Conservation (phyloP, 306 rosid genomes). For the Cucurbita ficifolia region DNA sequence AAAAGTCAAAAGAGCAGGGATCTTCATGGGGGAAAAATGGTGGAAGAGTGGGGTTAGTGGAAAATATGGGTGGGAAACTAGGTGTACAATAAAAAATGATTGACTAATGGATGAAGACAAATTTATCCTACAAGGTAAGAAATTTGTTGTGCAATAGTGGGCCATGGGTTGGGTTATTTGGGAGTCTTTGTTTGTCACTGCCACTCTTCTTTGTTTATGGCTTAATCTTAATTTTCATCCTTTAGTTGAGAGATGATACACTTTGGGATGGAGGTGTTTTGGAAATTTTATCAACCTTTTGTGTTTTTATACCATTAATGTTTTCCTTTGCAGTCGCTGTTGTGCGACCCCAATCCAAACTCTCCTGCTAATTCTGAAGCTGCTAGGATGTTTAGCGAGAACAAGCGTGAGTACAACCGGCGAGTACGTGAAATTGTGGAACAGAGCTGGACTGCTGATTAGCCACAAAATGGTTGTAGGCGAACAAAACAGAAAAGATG, state of each 20-base stretch:
- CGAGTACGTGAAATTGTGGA: constrained; percentile 84
- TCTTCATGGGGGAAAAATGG: not conserved
- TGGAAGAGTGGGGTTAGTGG: not conserved
- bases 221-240: not conserved
- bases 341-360: constrained; percentile 92
- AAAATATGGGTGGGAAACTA: not conserved
- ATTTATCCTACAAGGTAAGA: not conserved
- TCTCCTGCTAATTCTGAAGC: constrained; percentile 98
- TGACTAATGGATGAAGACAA: not conserved
- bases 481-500: constrained; percentile 25
- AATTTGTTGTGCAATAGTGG: not conserved
- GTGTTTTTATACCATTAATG: not conserved
- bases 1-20: not conserved
- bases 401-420: constrained; percentile 83
- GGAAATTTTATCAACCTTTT: not conserved
- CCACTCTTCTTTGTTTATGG: not conserved
- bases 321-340: constrained; percentile 48
- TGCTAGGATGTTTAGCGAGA: constrained; percentile 83
- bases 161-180: not conserved
- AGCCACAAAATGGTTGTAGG: constrained; percentile 12
- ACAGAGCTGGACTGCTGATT: constrained; percentile 96
- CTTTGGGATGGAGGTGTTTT: not conserved
- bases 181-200: not conserved
- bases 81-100: not conserved
- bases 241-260: not conserved